These are phyloP conservation scores for Lasiosphaeria hispida DNA, from an alignment of 495 filamentous ascomycete genomes.

Conservation along the genomic window DNA sequence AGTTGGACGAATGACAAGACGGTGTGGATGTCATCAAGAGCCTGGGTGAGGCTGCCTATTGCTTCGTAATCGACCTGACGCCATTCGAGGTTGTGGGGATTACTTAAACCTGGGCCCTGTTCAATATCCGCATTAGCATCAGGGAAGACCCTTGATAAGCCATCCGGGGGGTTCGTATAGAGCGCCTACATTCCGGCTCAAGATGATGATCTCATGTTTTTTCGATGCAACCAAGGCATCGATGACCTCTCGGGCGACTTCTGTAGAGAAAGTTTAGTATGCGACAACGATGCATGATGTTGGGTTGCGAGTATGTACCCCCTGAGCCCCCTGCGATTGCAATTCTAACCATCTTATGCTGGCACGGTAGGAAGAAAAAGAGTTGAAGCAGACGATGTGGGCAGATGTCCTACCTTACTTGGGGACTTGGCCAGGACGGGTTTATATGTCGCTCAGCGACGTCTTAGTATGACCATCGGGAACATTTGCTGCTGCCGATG, in stretches of 20 bases:
- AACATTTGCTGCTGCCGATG: not conserved
- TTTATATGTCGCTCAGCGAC: no score
- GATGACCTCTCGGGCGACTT: conserved; percentile 4
- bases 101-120: no score
- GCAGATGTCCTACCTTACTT: no score
- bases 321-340: conserved; percentile 1
- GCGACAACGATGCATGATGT: not conserved
- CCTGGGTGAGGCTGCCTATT: conserved; percentile 30
- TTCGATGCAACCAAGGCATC: conserved; percentile 1
- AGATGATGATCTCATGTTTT: conserved; percentile 6
- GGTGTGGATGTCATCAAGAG: conserved; percentile 50
- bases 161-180: no score
- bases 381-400: no score
- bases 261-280: not conserved
- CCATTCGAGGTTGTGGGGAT: no score
- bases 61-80: conserved; percentile 43
- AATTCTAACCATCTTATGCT: conserved; percentile 1
- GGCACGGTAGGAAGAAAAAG: no score
- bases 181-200: not conserved
- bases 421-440: no score
- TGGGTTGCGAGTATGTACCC: not conserved
- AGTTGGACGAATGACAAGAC: conserved; percentile 52
- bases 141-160: no score
- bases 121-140: no score
- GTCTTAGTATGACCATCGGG: not conserved